These are phyloP conservation scores for Penicillium olsonii DNA, from an alignment of 2,329 filamentous ascomycete species.

Conservation along the genomic window DNA sequence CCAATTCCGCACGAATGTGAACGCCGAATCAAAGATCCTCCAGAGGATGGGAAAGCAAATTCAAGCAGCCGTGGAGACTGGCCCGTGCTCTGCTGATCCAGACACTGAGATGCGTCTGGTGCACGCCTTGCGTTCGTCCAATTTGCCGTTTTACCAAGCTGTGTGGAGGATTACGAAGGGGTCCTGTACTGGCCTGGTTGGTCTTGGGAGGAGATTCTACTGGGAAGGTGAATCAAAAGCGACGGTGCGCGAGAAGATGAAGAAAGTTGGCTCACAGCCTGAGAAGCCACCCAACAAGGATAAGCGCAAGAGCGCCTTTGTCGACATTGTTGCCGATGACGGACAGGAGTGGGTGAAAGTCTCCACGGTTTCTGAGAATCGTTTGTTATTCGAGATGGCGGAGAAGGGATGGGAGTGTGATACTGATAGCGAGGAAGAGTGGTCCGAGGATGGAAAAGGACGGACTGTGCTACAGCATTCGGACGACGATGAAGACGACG, in stretches of 20 bases:
- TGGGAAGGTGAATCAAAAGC: constrained; percentile 35
- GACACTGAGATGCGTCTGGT: constrained; percentile 38
- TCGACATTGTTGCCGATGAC: constrained; percentile 65
- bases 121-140: constrained; percentile 66
- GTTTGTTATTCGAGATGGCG: constrained; percentile 67
- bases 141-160: constrained; percentile 64
- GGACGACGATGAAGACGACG: constrained; percentile 48
- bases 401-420: constrained; percentile 64
- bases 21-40: constrained; percentile 51
- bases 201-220: constrained; percentile 60
- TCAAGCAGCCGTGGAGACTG: constrained; percentile 20
- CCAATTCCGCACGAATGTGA: constrained; percentile 50
- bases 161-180: constrained; percentile 65
- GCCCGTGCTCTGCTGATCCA: constrained; percentile 11
- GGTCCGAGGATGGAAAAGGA: constrained; percentile 30
- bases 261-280: constrained; percentile 14
- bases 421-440: constrained; percentile 43
- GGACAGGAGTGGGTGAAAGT: constrained; percentile 70
- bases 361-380: constrained; percentile 63
- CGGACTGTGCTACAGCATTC: constrained; percentile 31
- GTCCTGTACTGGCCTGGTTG: constrained; percentile 54
- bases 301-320: constrained; percentile 55
- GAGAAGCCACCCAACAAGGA: constrained; percentile 36
- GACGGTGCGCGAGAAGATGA: constrained; percentile 4
- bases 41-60: constrained; percentile 43